Conservation (phyloP, 306 rosid species). For the Clitoria ternatea region DNA sequence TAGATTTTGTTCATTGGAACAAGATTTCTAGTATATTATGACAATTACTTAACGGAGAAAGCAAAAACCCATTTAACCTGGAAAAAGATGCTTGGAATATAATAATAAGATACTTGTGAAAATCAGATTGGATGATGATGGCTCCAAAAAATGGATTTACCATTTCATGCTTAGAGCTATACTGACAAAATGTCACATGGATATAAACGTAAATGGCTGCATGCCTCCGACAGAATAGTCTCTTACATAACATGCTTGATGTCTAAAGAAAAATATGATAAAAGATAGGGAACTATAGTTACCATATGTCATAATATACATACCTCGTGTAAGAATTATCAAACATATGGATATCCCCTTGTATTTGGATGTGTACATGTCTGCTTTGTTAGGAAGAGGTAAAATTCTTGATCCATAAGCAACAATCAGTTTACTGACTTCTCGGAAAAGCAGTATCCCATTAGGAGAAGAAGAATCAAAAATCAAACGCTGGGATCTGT, state of each 20-base stretch:
- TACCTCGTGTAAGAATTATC: slow-evolving; percentile 73
- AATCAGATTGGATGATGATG: neutral
- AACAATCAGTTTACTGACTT: slow-evolving; percentile 81
- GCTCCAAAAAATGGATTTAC: neutral
- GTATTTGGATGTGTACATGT: slow-evolving; percentile 74
- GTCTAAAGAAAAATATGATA: neutral
- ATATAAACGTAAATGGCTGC: neutral
- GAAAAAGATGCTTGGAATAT: neutral
- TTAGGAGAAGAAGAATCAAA: slow-evolving; percentile 92
- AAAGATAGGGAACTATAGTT: neutral
- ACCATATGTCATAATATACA: slow-evolving; percentile 6
- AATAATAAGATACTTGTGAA: neutral
- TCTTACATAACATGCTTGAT: neutral
- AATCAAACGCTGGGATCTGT: slow-evolving; percentile 75
- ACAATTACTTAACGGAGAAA: neutral
- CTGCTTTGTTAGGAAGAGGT: slow-evolving; percentile 66
- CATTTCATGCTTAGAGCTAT: neutral
- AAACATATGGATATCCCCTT: slow-evolving; percentile 90
- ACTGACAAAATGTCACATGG: neutral
- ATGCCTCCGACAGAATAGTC: neutral
- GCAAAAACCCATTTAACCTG: neutral
- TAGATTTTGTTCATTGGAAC: neutral
- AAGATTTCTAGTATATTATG: neutral
- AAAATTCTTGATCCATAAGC: slow-evolving; percentile 83
- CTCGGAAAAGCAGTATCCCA: slow-evolving; percentile 93